Conservation (phyloP, 2,329 filamentous ascomycete genomes). For the Lachnellula arida region DNA sequence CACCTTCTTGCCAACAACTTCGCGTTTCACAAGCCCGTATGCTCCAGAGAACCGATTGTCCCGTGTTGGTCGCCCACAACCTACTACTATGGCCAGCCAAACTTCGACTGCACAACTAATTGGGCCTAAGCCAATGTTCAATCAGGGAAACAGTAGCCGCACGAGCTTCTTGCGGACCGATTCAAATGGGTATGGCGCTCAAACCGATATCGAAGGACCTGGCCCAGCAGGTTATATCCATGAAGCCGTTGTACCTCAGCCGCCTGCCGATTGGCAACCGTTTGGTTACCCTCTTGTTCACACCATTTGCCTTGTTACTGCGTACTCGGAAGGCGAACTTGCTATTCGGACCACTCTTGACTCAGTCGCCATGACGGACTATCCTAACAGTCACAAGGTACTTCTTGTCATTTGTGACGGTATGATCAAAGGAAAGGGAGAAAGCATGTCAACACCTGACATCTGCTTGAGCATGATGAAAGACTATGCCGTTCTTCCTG, state of each 20-base stretch:
- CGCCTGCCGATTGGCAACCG: constrained; percentile 93
- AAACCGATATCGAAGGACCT: constrained; percentile 61
- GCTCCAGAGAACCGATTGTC: constrained; percentile 63
- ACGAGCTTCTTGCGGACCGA: constrained; percentile 61
- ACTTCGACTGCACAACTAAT: constrained; percentile 66
- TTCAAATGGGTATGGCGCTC: constrained; percentile 44
- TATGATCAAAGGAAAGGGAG: constrained; percentile 93
- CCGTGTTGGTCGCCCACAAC: constrained; percentile 47
- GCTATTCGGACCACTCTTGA: constrained; percentile 91
- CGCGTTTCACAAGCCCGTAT: constrained; percentile 88
- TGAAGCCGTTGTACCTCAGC: constrained; percentile 91
- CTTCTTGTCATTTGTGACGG: constrained; percentile 96
- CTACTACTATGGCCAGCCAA: constrained; percentile 95
- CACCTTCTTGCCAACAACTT: constrained; percentile 84
- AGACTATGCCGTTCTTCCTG: constrained; percentile 72
- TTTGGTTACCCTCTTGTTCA: constrained; percentile 95
- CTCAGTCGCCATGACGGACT: constrained; percentile 95
- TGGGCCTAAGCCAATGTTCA: constrained; percentile 68
- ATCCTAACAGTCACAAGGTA: constrained; percentile 97
- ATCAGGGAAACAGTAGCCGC: constrained; percentile 56
- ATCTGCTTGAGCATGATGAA: constrained; percentile 91
- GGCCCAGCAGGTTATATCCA: constrained; percentile 95
- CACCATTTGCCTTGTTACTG: constrained; percentile 88
- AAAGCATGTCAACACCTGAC: constrained; percentile 81
- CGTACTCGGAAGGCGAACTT: constrained; percentile 92